Evolutionary conservation across 176 grass and related monocot species (phyloP).

Genomic region (Oryza nivara): DNA sequence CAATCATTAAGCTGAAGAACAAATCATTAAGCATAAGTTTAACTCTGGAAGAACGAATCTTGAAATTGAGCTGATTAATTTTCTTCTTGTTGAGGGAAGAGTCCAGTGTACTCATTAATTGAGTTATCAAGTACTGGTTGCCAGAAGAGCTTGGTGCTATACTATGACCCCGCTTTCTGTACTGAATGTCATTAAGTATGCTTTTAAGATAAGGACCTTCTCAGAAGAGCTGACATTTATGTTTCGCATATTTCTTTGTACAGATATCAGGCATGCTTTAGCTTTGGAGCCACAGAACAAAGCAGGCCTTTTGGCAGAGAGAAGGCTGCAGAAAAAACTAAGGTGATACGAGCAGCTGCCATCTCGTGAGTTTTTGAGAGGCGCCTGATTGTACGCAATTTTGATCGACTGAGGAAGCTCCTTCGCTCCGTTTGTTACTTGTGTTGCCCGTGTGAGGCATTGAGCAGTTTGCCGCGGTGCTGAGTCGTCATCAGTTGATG

Average conservation of each 20-base stretch:
- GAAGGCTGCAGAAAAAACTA: conserved; percentile 69
- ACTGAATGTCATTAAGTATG: neutral
- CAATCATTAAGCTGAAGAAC: neutral
- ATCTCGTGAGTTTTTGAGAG: conserved; percentile 3
- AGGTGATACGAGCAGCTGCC: conserved; percentile 34
- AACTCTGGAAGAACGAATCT: neutral
- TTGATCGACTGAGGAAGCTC: conserved; percentile 10
- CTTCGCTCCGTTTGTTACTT: neutral
- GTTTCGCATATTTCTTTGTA: neutral
- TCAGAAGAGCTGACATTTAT: conserved; percentile 3
- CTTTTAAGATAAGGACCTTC: neutral
- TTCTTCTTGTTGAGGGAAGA: neutral
- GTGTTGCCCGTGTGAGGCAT: neutral
- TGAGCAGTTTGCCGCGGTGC: neutral
- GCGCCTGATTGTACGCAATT: conserved; percentile 26
- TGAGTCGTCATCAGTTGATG: neutral
- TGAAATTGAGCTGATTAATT: neutral
- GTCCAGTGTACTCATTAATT: neutral
- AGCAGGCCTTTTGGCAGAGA: conserved; percentile 81
- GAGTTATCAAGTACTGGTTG: conserved; percentile 3
- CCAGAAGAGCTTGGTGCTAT: neutral
- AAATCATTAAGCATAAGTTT: too few species aligned
- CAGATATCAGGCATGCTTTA: conserved; percentile 92
- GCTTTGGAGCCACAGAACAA: conserved; percentile 95
- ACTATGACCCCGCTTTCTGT: neutral